Evolutionary conservation across 179 eudicot genomes (phyloP), one percentile per base, ranked within the genome.

Genomic region (Carnegiea gigantea): DNA sequence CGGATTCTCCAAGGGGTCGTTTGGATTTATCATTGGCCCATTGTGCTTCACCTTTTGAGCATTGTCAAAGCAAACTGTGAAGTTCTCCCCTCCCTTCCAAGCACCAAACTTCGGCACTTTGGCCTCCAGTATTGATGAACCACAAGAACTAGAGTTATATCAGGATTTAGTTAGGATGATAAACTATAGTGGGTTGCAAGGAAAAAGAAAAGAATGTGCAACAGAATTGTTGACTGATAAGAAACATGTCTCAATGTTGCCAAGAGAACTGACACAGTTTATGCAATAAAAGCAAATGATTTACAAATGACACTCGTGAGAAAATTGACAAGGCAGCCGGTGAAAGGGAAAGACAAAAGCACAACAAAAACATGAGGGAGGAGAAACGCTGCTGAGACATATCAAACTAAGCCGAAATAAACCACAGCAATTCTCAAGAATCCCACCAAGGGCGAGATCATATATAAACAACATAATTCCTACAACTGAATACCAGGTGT

Each of bases 31-130:
- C 76, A 73, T 86, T 51, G 9, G 54, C 18, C 85, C 88, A 24
- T 73, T 82, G 51, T 6, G 40, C 82, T 74, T 86, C 23, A 54
- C 80, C 62, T 86, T 80, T 43, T 86, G 83, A 44, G 88, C 88
- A n/a, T 73, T 83, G 60, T 86, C 86, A 49, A 86, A 86, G 80
- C 53, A 86, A 13, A 73, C 88, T 30, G 88, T 86, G 74, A 49
- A 86, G 79, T 83, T 83, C 59, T 82, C 84, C 24, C 82, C 80
- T 28, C 84, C 83, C 57, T 86, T 80, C 88, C 88, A 86, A n/a
- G 83, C 88, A 26, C 88, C 88, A 80, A 86, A 86, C 77, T 80
- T 86, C 0, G 88, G 88, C 24, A 86, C 88, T 86, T 86, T 83
- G 2, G 79, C 74, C 88, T 86, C 86, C 65, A 70, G 64, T 49